Conservation (phyloP, 805 yeast genomes). For the Ogataea trehaloabstinens region DNA sequence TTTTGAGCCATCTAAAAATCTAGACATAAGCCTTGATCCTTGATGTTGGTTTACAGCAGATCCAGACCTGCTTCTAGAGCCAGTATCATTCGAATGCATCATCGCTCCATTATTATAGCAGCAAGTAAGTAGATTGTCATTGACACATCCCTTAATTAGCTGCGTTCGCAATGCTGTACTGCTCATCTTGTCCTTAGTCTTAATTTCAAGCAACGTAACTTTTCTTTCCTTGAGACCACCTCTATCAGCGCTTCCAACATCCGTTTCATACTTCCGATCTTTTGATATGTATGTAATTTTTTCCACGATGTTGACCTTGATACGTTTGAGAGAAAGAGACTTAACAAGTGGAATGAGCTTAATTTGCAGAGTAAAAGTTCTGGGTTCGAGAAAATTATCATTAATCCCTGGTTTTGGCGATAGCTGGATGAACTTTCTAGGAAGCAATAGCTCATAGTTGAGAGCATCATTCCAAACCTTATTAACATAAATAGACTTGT, state of each 20-base stretch:
- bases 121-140: constrained; percentile 60
- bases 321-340: constrained; percentile 57
- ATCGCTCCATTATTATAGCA: constrained; percentile 41
- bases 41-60: constrained; percentile 12
- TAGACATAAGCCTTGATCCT: constrained; percentile 18
- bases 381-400: constrained; percentile 22
- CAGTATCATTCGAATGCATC: constrained; percentile 3
- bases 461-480: constrained; percentile 71
- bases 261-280: constrained; percentile 51
- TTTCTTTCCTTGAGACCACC: constrained; percentile 47
- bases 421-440: constrained; percentile 63
- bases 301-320: constrained; percentile 66
- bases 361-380: constrained; percentile 49
- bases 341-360: constrained; percentile 67
- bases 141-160: constrained; percentile 49
- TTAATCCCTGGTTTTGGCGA: constrained; percentile 46
- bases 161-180: constrained; percentile 51
- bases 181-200: constrained; percentile 47
- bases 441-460: constrained; percentile 69
- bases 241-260: constrained; percentile 41
- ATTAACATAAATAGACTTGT: constrained; percentile 75
- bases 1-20: constrained; percentile 17
- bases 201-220: constrained; percentile 60
- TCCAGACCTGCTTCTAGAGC: constrained; percentile 20
- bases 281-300: constrained; percentile 61